Conservation (phyloP, 2,329 filamentous ascomycete species). For the Fusarium devonianum region DNA sequence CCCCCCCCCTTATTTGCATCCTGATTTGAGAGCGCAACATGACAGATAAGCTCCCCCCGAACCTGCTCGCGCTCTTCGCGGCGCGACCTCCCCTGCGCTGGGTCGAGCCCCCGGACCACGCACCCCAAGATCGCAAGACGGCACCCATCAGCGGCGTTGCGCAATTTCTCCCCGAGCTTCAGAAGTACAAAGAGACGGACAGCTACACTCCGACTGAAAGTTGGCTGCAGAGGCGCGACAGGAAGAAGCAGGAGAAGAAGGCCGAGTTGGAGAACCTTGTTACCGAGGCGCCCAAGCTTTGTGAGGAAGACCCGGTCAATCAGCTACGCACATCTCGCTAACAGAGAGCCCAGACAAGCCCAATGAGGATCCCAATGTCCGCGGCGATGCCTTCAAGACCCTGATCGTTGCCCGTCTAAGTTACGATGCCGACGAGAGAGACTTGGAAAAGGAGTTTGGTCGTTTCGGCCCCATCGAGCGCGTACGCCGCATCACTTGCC, state of each 20-base stretch:
- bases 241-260: slow-evolving; percentile 82
- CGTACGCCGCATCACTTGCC: slow-evolving; percentile 57
- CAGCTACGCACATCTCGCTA: slow-evolving; percentile 14
- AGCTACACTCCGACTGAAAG: slow-evolving; percentile 85
- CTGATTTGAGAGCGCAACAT: slow-evolving; percentile 58
- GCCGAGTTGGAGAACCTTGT: slow-evolving; percentile 68
- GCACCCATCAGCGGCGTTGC: slow-evolving; percentile 76
- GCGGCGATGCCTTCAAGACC: slow-evolving; percentile 94
- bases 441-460: slow-evolving; percentile 91
- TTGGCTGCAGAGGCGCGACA: slow-evolving; percentile 87
- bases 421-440: slow-evolving; percentile 87
- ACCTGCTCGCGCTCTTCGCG: slow-evolving; percentile 92
- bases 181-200: slow-evolving; percentile 80
- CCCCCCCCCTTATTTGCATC: slow-evolving; percentile 5
- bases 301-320: slow-evolving; percentile 51
- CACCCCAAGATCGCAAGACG: slow-evolving; percentile 82
- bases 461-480: slow-evolving; percentile 94
- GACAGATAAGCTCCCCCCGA: slow-evolving; percentile 96
- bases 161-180: slow-evolving; percentile 74
- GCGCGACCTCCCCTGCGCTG: slow-evolving; percentile 91
- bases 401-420: slow-evolving; percentile 89
- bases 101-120: slow-evolving; percentile 81
- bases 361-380: slow-evolving; percentile 82
- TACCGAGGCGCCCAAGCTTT: slow-evolving; percentile 69
- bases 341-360: slow-evolving; percentile 71